Base-by-base conservation (phyloP, 257 asterid genomes). In the Perilla frutescens region DNA sequence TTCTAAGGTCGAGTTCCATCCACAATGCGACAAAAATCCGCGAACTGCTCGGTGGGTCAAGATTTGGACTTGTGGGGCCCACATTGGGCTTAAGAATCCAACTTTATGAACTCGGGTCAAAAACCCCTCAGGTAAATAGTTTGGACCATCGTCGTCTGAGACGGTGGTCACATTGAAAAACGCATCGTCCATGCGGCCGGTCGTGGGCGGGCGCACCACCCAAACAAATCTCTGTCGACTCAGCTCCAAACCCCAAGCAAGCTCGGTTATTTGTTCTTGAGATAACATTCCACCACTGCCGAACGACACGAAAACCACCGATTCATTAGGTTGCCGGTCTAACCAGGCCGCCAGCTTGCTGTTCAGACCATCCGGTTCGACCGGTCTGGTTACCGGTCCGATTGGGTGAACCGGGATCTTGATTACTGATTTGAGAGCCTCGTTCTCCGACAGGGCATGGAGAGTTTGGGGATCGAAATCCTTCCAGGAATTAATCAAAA, bases 281-380 rank as follows among this genome's bases (percentile, higher is more conserved):
- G 91, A 77, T 1, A 89, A 65, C 56, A 80, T 56, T 1, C 96
- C 96, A 3, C 91, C 97, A 15, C 94, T 91, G 1, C 97, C 96
- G 31, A 91, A 89, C 3, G 89, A 86, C n/a, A 81, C 85, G n/a
- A 79, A 89, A 0, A 91, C 5, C 0, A 89, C 94, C 2, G 90
- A 84, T n/a, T 86, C 85, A 26, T 48, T 14, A 0, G 87, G 88
- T 59, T 91, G 97, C 74, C 58, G 75, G 77, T 89, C 83, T 34
- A 91, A 29, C 96, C 96, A 89, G 6, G 62, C 12, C 2, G 62
- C 9, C 49, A 75, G 44, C 15, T 81, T 77, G 0, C 31, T 13
- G 15, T 53, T n/a, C 44, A 3, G 31, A 3, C 51, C 9, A 0
- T 3, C 80, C 20, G 78, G 57, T 68, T 81, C 81, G 3, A 29